Evolutionary conservation across 352 stramenopile genomes (phyloP), one percentile per base, ranked within the genome.

Genomic region (Saprolegnia diclina): DNA sequence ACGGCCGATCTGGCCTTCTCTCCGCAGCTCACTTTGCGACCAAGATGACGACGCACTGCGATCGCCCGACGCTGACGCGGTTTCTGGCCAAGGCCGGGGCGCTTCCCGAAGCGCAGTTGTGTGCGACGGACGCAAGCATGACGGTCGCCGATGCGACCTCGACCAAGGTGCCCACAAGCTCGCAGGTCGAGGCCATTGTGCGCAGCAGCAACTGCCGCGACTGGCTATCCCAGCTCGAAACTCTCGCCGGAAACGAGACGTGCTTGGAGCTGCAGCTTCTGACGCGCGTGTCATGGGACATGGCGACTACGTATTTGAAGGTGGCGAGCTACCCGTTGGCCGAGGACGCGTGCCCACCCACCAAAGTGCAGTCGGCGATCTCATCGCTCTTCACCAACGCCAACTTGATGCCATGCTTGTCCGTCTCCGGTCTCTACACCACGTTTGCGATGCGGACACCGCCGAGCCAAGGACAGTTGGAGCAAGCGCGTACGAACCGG

Each of bases 321-420:
- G 22, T 69, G 2, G 26, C 54, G 11, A 52, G 32, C 9, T 59
- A 38, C n/a, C 63, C 63, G 10, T 38, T 26, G 5, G 63, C 53
- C 1, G 35, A 52, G 4, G 32, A 32, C n/a, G 32, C 40, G 18
- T 69, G 63, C 26, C 44, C 40, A 7, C 37, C 45, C 2, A 52
- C 22, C 53, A 3, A 29, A 3, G n/a, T 69, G 29, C 63, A 69
- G 42, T 35, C 38, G 10, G 46, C 16, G 6, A 29, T 29, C 48
- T 48, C 54, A 38, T 21, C 63, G n/a, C 50, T 69, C 22, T 61
- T 24, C 50, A 59, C 19, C 14, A 53, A 52, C 22, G 37, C 63
- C 18, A 59, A 61, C 45, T 22, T 69, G 16, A 29, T 62, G 53
- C 63, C 63, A 5, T 69, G 63, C 42, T n/a, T 69, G 24, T 52